Evolutionary conservation across 768 basidiomycete genomes (phyloP), one percentile per base, ranked within the genome.

Genomic region (Suillus subluteus): DNA sequence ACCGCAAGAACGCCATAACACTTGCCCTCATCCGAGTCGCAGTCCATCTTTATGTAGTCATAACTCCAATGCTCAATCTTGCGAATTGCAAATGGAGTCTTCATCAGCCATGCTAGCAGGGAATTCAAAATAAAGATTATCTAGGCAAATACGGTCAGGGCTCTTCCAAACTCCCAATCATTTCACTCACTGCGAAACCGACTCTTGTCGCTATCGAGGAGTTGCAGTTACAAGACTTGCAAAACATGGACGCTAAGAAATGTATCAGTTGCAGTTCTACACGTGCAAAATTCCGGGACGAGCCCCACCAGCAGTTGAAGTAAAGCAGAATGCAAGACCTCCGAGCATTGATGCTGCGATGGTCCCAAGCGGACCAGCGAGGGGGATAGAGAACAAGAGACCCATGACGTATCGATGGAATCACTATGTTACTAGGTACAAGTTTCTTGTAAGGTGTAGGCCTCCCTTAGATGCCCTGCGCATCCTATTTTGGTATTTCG

Each of bases 1-100:
- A 97, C 96, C 16, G 96, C 97, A 52, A 99, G 86, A 2, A 99
- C 91, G 44, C 97, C 97, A 72, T 99, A 99, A 73, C 97, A 99
- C 75, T 95, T 94, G 38, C 92, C 96, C 48, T 87, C 91, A 21
- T 86, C 26, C 26, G 26, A 26, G 26, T 26, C 88, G 71, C 97
- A 99, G 61, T 95, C 91, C 95, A 99, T 96, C 87, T 98, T 97
- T 75, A 98, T 92, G 76, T 98, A 99, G 71, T 97, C 96, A 75
- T 94, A 94, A 70, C 91, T 95, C 86, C 94, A 91, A 75, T 95
- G 91, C 81, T 96, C 90, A 52, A 99, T 90, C 63, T 90, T 89
- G 70, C 89, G 85, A 67, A 96, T 94, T 48, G 92, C 92, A 56
- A 92, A 83, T 66, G 92, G 91, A 18, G 95, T 94, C 79, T 95